Evolutionary conservation across 257 asterid species (phyloP), one percentile per base, ranked within the genome.

Genomic region (Solanum habrochaites): DNA sequence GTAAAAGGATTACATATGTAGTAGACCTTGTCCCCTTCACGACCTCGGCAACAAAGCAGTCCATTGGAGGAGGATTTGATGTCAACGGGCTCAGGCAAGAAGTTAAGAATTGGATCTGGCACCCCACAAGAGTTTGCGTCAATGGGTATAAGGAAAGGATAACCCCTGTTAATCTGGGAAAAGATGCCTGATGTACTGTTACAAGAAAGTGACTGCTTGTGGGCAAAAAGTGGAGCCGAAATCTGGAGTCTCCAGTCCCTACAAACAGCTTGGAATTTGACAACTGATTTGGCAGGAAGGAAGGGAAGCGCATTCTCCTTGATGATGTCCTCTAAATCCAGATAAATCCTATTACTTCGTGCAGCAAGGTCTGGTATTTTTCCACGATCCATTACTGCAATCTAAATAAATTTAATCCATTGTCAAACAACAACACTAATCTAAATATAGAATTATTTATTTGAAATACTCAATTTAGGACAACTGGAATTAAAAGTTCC

Each of bases 221-320:
- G 93, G 78, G 90, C 94, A 43, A 93, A 93, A 88, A 92, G 91
- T 7, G 93, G 95, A 31, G 88, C 56, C 40, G 92, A 88, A 75
- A 93, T 89, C 88, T 92, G 94, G 78, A 83, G 89, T 85, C 89
- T 92, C 95, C 95, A 93, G 83, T 92, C 94, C 85, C 90, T 88
- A 82, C 95, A 93, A 86, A 93, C 94, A 85, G 88, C 25, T 64
- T 52, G 87, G 88, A 87, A 90, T 88, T 92, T 90, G 89, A 67
- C 66, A 78, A 92, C 92, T 14, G 94, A 91, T 89, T 92, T 93
- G 73, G 94, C 94, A 40, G 95, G 95, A 86, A 93, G 91, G 82
- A 85, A 93, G 32, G 83, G 90, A 62, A 93, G 92, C 49, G 89
- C 92, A 69, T 90, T 83, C 70, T 92, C 94, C 88, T 90, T 89